A percentile compares a stretch with the other conserved stretches of the same genome.
phyloP scores from a whole-genome alignment of 345 rosid genomes.

The Citropsis articulata region DNA sequence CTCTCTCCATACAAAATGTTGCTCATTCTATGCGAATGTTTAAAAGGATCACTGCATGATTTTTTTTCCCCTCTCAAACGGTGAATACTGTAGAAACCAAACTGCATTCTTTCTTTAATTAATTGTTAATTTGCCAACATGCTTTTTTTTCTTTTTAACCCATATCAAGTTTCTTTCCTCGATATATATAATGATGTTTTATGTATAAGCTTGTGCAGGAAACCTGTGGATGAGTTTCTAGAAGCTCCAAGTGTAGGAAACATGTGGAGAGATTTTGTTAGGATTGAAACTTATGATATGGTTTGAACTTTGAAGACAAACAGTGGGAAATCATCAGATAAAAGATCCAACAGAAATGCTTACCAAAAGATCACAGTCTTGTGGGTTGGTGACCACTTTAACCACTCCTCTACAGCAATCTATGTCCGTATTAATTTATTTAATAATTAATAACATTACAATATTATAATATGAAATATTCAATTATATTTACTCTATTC shows the following conservation, averaged over 20 bases:
- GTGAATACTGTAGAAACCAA: too few species aligned
- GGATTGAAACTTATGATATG: conserved; percentile 47
- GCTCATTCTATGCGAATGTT: too few species aligned
- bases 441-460: neutral
- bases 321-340: neutral
- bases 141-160: too few species aligned
- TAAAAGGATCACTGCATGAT: too few species aligned
- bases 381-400: conserved; percentile 63
- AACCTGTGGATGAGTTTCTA: conserved; percentile 24
- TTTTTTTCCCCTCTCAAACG: too few species aligned
- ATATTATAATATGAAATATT: conserved; percentile 7
- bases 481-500: neutral
- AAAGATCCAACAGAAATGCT: conserved; percentile 25
- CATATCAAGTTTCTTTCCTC: neutral
- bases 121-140: too few species aligned
- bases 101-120: too few species aligned
- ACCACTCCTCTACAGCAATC: conserved; percentile 37
- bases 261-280: conserved; percentile 28
- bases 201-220: neutral
- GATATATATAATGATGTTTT: too few species aligned
- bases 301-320: conserved; percentile 25
- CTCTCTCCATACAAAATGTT: too few species aligned
- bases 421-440: conserved; percentile 7
- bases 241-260: conserved; percentile 16
- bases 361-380: conserved; percentile 34